Evolutionary conservation across 345 rosid species (phyloP).

Genomic region (Dimocarpus longan): DNA sequence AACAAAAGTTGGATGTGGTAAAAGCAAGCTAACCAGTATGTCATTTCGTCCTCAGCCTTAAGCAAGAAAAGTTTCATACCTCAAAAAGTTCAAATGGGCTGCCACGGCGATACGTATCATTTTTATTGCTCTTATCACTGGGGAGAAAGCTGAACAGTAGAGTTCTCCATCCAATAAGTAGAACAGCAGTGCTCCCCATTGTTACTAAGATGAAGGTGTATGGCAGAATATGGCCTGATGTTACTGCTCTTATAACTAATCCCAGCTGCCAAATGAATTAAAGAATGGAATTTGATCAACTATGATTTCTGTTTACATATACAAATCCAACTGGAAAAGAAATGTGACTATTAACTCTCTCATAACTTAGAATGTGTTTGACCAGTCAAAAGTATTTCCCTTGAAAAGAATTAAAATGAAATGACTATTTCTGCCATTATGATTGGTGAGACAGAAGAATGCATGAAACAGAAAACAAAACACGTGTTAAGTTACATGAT

Average conservation of each 20-base stretch:
- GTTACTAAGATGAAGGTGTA: conserved; percentile 61
- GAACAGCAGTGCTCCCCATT: conserved; percentile 71
- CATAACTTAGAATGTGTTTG: no score
- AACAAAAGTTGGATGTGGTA: neutral
- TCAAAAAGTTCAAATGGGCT: conserved; percentile 90
- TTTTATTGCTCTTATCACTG: conserved; percentile 53
- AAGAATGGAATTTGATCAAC: conserved; percentile 15
- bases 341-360: neutral
- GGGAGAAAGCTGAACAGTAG: conserved; percentile 58
- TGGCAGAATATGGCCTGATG: conserved; percentile 60
- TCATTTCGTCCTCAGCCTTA: neutral
- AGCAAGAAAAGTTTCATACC: conserved; percentile 42
- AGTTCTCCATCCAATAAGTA: conserved; percentile 78
- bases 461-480: neutral
- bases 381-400: conserved; percentile 4
- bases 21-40: neutral
- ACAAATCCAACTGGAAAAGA: neutral
- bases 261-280: conserved; percentile 53
- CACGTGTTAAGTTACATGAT: neutral
- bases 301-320: neutral
- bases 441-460: neutral
- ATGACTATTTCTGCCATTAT: neutral
- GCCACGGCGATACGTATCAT: conserved; percentile 70
- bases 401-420: neutral
- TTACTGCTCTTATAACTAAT: conserved; percentile 49